Evolutionary conservation across 225 moss, liverwort and hornwort genomes (phyloP), one percentile per base, ranked within the genome.

Genomic region (Lunularia cruciata): DNA sequence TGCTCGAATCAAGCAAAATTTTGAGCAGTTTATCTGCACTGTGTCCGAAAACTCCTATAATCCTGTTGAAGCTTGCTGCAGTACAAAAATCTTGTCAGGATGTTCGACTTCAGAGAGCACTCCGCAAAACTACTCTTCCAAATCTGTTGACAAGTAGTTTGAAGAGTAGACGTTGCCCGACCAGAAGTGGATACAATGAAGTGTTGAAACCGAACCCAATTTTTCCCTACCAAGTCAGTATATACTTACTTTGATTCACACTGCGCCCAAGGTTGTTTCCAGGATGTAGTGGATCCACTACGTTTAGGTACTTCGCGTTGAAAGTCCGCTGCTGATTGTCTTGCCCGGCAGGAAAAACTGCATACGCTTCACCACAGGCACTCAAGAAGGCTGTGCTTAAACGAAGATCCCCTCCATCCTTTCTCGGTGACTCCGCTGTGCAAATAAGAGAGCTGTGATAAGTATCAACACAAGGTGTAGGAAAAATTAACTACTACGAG

Each of bases 231-330:
- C 33, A 6, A 34, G 63, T 34, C 36, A 47, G 35, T 48, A 25
- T 43, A 13, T 11, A 75, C 75, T 28, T 80, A 90, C 90, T 71
- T 73, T 80, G 73, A 73, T 80, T 88, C 49, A 95, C 92, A 76
- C 90, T 92, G 66, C 95, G 95, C 49, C 95, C 95, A 53, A 95
- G 95, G 64, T 95, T 95, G 74, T 95, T 95, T 63, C 76, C 77
- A 65, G 75, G 27, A 32, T 81, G 90, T 73, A 95, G 76, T 48
- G 92, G 92, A 60, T 95, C 95, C 46, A 92, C 77, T 45, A 95
- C 74, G 72, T 95, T 95, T 73, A 92, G 60, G 78, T 75, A 80
- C 65, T 95, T 95, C 23, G 71, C 23, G 35, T 51, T 73, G 53
- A 92, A 95, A 67, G 71, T 72, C 49, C 67, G 65, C 59, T 79